A percentile compares a stretch with the other conserved stretches of the same genome.
Conservation (phyloP, 176 grass and related monocot genomes). For the Pontederia crassipes region DNA sequence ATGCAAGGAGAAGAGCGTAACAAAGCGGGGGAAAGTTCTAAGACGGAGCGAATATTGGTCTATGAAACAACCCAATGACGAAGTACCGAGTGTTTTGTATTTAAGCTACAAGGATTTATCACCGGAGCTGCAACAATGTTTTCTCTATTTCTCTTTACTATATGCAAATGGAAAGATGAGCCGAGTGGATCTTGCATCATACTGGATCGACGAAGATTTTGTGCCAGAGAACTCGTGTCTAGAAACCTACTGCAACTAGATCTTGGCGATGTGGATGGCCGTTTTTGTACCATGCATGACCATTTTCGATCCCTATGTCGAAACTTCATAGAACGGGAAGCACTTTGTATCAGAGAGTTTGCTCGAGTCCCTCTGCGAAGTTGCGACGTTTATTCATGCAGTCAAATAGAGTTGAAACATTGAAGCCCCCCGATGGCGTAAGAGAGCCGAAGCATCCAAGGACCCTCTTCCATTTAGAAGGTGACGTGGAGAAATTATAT, state of each 20-base stretch:
- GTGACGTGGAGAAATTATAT: too few species aligned
- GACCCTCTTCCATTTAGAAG: conserved; percentile 22
- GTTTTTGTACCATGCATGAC: neutral
- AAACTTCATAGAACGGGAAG: conserved; percentile 16
- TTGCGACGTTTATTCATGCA: neutral
- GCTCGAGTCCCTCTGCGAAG: neutral
- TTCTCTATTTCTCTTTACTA: conserved; percentile 23
- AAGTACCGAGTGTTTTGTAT: conserved; percentile 20
- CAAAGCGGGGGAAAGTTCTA: conserved; percentile 16
- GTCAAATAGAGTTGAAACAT: neutral
- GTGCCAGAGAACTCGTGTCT: conserved; percentile 15
- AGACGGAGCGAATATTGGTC: conserved; percentile 30
- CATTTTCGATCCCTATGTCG: conserved; percentile 24
- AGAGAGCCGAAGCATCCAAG: neutral
- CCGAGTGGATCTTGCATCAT: neutral
- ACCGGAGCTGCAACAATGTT: too few species aligned
- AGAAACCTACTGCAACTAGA: conserved; percentile 27
- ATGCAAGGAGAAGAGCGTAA: neutral
- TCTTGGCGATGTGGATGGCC: too few species aligned
- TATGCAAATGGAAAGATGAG: neutral
- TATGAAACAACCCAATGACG: neutral
- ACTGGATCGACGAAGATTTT: conserved; percentile 35
- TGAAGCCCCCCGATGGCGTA: neutral
- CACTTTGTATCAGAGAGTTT: neutral
- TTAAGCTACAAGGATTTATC: conserved; percentile 39